These are phyloP conservation scores for Magnusiomyces paraingens DNA, from an alignment of 1,139 yeast genomes.

Conservation along the genomic window DNA sequence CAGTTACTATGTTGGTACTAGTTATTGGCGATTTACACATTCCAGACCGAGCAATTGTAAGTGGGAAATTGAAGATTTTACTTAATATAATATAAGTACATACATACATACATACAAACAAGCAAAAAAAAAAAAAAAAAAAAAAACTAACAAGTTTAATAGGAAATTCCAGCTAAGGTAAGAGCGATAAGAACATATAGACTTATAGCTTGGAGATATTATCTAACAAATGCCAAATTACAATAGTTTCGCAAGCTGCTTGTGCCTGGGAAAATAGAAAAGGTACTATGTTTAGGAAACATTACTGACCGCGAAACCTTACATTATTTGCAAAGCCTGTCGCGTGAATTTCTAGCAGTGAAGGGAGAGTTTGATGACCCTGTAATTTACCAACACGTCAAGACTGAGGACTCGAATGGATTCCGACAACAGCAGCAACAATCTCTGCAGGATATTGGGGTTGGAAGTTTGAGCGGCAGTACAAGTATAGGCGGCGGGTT, in stretches of 20 bases:
- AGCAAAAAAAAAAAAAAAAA: no score
- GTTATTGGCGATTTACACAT: slow-evolving; percentile 87
- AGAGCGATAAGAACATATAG: neutral
- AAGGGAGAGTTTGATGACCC: slow-evolving; percentile 63
- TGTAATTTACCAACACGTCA: slow-evolving; percentile 1
- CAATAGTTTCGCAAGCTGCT: slow-evolving; percentile 63
- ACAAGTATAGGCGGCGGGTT: neutral
- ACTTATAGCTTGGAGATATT: no score
- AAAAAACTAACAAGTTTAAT: slow-evolving; percentile 15
- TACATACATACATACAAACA: no score
- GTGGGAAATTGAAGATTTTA: slow-evolving; percentile 17
- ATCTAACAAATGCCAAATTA: neutral
- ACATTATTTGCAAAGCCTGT: slow-evolving; percentile 56
- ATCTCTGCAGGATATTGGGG: neutral
- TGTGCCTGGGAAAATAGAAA: slow-evolving; percentile 74
- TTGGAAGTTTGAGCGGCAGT: neutral
- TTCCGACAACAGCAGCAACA: neutral
- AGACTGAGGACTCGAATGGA: neutral
- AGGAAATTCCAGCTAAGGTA: slow-evolving; percentile 40
- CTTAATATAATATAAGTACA: neutral
- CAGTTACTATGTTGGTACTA: slow-evolving; percentile 59
- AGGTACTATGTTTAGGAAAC: slow-evolving; percentile 82
- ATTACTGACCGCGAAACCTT: slow-evolving; percentile 61
- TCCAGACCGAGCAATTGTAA: slow-evolving; percentile 71
- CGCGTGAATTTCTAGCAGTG: slow-evolving; percentile 69